These are phyloP conservation scores for Alternaria sp. DNA, from an alignment of 2,329 filamentous ascomycete species.

Conservation along the genomic window DNA sequence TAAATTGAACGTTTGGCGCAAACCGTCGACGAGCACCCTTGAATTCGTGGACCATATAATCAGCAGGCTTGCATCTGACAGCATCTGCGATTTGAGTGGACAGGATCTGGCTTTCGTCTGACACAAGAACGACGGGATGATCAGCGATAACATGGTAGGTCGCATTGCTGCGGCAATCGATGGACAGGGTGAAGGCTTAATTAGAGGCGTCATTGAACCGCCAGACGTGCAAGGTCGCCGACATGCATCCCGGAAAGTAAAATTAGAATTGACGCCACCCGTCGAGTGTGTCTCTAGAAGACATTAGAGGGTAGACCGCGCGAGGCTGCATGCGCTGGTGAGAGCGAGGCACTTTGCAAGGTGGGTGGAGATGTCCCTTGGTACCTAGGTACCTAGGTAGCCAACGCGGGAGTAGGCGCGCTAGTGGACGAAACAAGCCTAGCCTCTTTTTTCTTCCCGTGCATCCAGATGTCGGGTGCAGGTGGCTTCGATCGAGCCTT, in stretches of 20 bases:
- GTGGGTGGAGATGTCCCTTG: background rate
- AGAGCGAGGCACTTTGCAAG: background rate
- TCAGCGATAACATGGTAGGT: background rate
- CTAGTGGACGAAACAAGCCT: slow-evolving; percentile 13
- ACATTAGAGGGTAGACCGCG: background rate
- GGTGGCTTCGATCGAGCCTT: slow-evolving; percentile 1
- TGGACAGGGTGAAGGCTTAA: background rate
- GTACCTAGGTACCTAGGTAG: background rate
- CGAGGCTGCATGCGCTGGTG: slow-evolving; percentile 4
- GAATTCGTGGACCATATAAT: background rate
- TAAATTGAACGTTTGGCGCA: background rate
- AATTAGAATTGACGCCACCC: background rate
- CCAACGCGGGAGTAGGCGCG: slow-evolving; percentile 6
- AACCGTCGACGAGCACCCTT: slow-evolving; percentile 1
- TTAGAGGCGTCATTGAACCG: slow-evolving; percentile 7
- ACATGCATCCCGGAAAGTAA: background rate
- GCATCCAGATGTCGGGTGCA: background rate
- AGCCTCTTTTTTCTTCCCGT: slow-evolving; percentile 9
- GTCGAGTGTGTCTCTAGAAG: background rate
- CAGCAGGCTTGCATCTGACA: slow-evolving; percentile 3
- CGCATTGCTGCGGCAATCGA: background rate
- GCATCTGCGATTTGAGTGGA: background rate
- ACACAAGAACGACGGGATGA: slow-evolving; percentile 3
- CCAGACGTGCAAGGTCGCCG: slow-evolving; percentile 7
- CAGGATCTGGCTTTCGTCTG: background rate